Percentiles rank a stretch among this genome's conserved stretches.
Evolutionary conservation across 306 rosid genomes (phyloP).

Genomic region (Pachyrhizus erosus): DNA sequence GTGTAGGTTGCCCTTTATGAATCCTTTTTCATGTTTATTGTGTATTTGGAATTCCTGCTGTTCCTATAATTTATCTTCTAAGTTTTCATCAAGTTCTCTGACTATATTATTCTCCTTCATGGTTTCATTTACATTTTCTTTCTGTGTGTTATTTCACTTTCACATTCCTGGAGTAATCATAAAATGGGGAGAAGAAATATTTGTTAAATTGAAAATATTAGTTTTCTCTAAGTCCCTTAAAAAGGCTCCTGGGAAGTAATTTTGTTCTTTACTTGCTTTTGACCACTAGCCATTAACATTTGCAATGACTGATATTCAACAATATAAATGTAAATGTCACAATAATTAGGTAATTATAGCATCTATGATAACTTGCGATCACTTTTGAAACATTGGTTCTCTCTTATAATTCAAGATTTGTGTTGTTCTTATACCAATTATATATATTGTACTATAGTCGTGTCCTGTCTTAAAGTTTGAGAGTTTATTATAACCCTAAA

Average conservation of each 20-base stretch:
- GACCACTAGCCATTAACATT: not conserved
- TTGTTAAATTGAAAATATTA: not conserved
- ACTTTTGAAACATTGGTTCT: not conserved
- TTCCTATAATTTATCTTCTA: not conserved
- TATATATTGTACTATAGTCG: not conserved
- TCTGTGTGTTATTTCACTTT: not conserved
- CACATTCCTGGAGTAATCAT: constrained; percentile 17
- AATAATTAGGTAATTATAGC: not conserved
- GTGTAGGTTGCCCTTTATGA: not conserved
- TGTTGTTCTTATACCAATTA: not conserved
- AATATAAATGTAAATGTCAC: not conserved
- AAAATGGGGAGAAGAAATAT: not conserved
- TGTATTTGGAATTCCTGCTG: not conserved
- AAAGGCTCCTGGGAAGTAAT: constrained; percentile 6
- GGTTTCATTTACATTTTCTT: not conserved
- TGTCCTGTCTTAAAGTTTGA: not conserved
- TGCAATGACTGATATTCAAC: constrained; percentile 11
- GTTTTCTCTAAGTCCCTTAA: not conserved
- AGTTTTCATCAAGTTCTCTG: not conserved
- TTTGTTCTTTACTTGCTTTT: not conserved
- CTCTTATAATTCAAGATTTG: not conserved
- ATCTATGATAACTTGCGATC: not conserved
- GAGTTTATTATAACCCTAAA: not conserved
- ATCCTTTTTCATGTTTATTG: not conserved
- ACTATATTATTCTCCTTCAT: not conserved